These are phyloP conservation scores for Senna tora DNA, from an alignment of 306 rosid genomes.

Conservation along the genomic window DNA sequence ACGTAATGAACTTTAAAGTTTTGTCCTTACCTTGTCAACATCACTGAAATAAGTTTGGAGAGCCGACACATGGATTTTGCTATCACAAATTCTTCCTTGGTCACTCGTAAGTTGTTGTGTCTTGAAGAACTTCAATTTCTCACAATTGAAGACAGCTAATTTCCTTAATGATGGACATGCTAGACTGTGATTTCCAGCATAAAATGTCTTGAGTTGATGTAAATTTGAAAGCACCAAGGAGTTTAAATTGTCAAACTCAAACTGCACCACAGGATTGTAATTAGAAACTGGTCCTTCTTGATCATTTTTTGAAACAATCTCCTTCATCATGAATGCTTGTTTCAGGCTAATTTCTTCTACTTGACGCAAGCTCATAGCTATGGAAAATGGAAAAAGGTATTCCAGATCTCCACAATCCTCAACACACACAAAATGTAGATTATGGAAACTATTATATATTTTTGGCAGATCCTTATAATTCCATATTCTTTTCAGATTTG, in stretches of 20 bases:
- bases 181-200: background rate
- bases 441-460: background rate
- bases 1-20: too few species aligned
- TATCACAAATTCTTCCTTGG: too few species aligned
- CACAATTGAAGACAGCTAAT: background rate
- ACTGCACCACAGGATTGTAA: too few species aligned
- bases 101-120: too few species aligned
- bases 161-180: slow-evolving; percentile 25
- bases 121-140: background rate
- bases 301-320: background rate
- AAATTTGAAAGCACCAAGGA: background rate
- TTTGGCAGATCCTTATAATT: slow-evolving; percentile 7
- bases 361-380: background rate
- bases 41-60: too few species aligned
- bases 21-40: too few species aligned
- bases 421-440: background rate
- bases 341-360: background rate
- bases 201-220: slow-evolving; percentile 21
- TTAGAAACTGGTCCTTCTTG: too few species aligned
- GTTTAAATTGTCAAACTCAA: slow-evolving; percentile 7
- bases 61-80: too few species aligned
- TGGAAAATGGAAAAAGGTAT: slow-evolving; percentile 1
- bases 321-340: background rate
- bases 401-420: background rate
- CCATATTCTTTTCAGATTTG: slow-evolving; percentile 41